Conservation (phyloP, 495 filamentous ascomycete genomes). For the Aspergillus avenaceus region DNA sequence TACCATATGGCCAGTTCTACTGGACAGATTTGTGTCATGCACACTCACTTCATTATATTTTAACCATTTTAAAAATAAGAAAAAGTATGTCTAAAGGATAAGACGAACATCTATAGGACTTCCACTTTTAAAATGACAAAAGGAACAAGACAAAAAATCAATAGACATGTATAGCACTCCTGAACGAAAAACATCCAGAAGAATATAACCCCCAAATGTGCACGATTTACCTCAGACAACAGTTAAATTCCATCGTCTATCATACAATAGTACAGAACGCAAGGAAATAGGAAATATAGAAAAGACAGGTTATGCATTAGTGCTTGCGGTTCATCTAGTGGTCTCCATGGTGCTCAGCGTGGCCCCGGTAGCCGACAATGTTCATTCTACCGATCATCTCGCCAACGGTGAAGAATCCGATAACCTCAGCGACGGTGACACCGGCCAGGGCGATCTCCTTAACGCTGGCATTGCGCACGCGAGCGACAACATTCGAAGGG, state of each 20-base stretch:
- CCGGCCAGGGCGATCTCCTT: slow-evolving; percentile 65
- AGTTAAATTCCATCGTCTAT: slow-evolving; percentile 54
- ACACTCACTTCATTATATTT: too few relatives aligned
- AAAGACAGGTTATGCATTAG: slow-evolving; percentile 27
- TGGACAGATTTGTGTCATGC: too few relatives aligned
- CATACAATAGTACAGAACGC: slow-evolving; percentile 47
- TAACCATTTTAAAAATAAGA: too few relatives aligned
- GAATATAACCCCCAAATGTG: slow-evolving; percentile 10
- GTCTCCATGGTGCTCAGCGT: slow-evolving; percentile 47
- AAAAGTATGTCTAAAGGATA: neutral
- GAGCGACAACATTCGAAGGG: slow-evolving; percentile 52
- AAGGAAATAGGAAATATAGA: slow-evolving; percentile 28
- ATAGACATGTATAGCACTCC: neutral
- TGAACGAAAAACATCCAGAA: neutral
- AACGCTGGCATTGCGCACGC: slow-evolving; percentile 62
- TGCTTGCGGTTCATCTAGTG: slow-evolving; percentile 50
- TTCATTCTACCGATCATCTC: slow-evolving; percentile 95
- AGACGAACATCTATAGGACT: neutral
- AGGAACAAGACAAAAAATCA: neutral
- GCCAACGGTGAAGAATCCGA: slow-evolving; percentile 97
- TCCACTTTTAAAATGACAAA: neutral
- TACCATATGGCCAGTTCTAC: too few relatives aligned
- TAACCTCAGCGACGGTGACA: slow-evolving; percentile 76
- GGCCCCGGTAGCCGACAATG: slow-evolving; percentile 85
- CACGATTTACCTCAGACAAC: slow-evolving; percentile 41